Evolutionary conservation across 2,329 filamentous ascomycete species (phyloP).

Genomic region (Penicillium corylophilum): DNA sequence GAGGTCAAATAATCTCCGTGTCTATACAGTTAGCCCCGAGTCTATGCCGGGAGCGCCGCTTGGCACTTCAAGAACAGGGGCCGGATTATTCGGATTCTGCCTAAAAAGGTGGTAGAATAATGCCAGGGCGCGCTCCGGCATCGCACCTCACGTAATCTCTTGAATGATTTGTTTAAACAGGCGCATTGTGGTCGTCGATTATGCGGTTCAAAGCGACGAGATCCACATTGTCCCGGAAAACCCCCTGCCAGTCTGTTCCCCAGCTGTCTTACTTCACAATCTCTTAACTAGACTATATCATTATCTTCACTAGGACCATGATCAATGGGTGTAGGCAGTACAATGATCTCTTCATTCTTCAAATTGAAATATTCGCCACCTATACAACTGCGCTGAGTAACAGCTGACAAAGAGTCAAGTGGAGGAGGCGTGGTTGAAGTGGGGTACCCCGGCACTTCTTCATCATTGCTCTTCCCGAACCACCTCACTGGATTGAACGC

Average conservation of each 20-base stretch:
- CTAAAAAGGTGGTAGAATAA: not conserved
- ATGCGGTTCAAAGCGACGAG: not conserved
- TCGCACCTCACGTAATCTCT: not conserved
- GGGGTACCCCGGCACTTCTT: constrained; percentile 24
- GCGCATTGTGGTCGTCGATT: not conserved
- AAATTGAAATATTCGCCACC: not conserved
- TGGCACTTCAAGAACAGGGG: not conserved
- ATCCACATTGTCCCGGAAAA: not conserved
- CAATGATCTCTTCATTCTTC: not conserved
- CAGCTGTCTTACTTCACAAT: not conserved
- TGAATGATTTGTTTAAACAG: not conserved
- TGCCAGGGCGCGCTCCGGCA: not conserved
- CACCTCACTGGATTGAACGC: not conserved
- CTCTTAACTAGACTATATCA: not conserved
- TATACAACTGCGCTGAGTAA: constrained; percentile 15
- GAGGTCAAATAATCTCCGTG: not conserved
- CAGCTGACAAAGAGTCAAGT: constrained; percentile 22
- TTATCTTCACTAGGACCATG: not conserved
- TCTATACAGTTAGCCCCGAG: not conserved
- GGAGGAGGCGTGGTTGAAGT: constrained; percentile 13
- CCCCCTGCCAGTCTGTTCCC: not conserved
- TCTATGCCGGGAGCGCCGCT: not conserved
- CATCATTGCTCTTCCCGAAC: constrained; percentile 16
- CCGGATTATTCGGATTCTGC: not conserved
- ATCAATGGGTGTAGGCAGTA: not conserved